Base-by-base conservation (phyloP, 441 rosid species). In the Corymbia calophylla region DNA sequence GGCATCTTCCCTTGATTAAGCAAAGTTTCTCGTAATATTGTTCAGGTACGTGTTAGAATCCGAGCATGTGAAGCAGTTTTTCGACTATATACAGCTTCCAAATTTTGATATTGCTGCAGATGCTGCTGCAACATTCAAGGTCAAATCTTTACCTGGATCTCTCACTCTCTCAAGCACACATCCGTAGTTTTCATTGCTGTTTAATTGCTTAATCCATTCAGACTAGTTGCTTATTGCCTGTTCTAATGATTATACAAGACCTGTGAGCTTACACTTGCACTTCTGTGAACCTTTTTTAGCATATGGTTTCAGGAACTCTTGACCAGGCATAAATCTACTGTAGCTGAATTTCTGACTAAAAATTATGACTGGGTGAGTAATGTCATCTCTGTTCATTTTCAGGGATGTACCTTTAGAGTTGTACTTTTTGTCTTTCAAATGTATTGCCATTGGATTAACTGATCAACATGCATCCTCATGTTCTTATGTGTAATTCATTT, bases 91-190 rank as follows among this genome's bases (percentile, higher is more conserved):
- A 90, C 99, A 97, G 92, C 96, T 98, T 91, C 99, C 99, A 64
- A 97, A 98, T 93, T 98, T 98, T n/a, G 99, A 98, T 90, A 93
- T 98, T 90, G 97, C 99, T 87, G 99, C 99, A 23, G 99, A 98
- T 95, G 99, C 98, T 89, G 99, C 99, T 93, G 99, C 98, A 23
- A 96, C 99, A 81, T 98, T 98, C 92, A 98, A 98, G 99, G 99
- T 98, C 87, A 88, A 47, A 53, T 35, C 89, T 86, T 53, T 66
- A 86, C 88, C 62, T 56, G 54, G 54, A 32, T 53, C 53, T 62
- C 54, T 87, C 73, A 89, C 86, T 89, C 70, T 86, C 11, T 88
- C 90, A 47, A 32, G 62, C 27, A 9, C 19, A 12, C 88, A 6
- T 88, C 82, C 6, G 8, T 86, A 12, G 29, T 58, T 39, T 60